A percentile compares a stretch with the other conserved stretches of the same genome.
Conservation (phyloP, 495 filamentous ascomycete genomes). For the Jackrogersella minutella region DNA sequence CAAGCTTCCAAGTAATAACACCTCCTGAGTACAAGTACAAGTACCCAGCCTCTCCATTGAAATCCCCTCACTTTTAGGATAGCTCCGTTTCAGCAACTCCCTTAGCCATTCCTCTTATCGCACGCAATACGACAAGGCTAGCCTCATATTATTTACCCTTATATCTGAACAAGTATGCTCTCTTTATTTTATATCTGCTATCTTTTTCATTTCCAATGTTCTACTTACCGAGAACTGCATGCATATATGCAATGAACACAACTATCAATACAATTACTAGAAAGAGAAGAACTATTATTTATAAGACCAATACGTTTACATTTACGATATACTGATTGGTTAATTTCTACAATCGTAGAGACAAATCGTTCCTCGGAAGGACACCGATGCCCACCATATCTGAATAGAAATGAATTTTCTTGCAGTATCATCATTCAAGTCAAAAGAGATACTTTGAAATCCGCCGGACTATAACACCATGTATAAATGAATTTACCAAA, state of each 20-base stretch:
- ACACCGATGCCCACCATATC: too few relatives aligned
- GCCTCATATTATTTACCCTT: neutral
- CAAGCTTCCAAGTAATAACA: slow-evolving; percentile 1
- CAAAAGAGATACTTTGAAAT: too few relatives aligned
- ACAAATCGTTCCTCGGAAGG: too few relatives aligned
- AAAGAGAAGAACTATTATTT: neutral
- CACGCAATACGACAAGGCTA: neutral
- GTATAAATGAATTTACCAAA: too few relatives aligned
- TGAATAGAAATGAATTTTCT: too few relatives aligned
- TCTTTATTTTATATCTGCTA: neutral
- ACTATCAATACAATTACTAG: neutral
- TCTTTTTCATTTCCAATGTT: neutral
- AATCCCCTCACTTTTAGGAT: slow-evolving; percentile 9
- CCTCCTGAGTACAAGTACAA: slow-evolving; percentile 8
- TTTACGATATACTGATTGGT: neutral
- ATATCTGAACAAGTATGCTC: neutral
- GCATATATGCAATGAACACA: neutral
- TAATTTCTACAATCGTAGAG: too few relatives aligned
- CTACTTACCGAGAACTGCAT: slow-evolving; percentile 2
- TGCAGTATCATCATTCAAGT: too few relatives aligned
- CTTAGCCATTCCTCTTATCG: neutral
- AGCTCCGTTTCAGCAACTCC: slow-evolving; percentile 4
- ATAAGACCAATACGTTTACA: neutral
- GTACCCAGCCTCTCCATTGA: neutral
- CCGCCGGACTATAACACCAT: too few relatives aligned